Percentiles rank a stretch among this genome's conserved stretches.
phyloP scores from a whole-genome alignment of 139 green algal genomes.

The Chlamydomonas eustigma region DNA sequence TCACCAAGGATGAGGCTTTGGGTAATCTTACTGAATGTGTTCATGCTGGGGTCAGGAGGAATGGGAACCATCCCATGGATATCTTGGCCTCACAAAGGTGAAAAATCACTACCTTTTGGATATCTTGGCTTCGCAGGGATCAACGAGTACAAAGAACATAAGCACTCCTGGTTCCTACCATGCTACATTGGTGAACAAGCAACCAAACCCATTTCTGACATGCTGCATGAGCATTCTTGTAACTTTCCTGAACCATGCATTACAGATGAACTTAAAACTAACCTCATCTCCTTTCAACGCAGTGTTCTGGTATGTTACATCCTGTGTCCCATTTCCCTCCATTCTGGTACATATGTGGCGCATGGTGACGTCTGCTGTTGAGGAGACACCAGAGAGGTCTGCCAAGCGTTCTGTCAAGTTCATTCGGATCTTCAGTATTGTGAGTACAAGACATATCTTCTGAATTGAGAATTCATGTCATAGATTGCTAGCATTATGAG shows the following conservation, averaged over 20 bases:
- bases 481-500: not conserved
- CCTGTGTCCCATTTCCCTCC: conserved; percentile 34
- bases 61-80: conserved; percentile 39
- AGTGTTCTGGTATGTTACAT: conserved; percentile 43
- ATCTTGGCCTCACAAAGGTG: conserved; percentile 35
- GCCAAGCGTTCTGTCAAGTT: conserved; percentile 35
- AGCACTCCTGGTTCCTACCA: too few relatives aligned
- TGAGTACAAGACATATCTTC: not conserved
- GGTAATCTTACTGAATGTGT: conserved; percentile 35
- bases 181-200: too few relatives aligned
- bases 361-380: conserved; percentile 29
- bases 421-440: conserved; percentile 36
- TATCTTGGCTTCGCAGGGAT: conserved; percentile 30
- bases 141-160: too few relatives aligned
- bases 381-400: conserved; percentile 26
- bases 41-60: conserved; percentile 31
- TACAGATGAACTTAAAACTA: too few relatives aligned
- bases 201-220: too few relatives aligned
- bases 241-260: too few relatives aligned
- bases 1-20: conserved; percentile 23
- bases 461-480: not conserved
- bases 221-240: too few relatives aligned
- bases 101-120: conserved; percentile 29
- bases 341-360: conserved; percentile 36
- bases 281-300: not conserved